Conservation (phyloP, 164 flowering plant species). For the Nelumbo lutea region DNA sequence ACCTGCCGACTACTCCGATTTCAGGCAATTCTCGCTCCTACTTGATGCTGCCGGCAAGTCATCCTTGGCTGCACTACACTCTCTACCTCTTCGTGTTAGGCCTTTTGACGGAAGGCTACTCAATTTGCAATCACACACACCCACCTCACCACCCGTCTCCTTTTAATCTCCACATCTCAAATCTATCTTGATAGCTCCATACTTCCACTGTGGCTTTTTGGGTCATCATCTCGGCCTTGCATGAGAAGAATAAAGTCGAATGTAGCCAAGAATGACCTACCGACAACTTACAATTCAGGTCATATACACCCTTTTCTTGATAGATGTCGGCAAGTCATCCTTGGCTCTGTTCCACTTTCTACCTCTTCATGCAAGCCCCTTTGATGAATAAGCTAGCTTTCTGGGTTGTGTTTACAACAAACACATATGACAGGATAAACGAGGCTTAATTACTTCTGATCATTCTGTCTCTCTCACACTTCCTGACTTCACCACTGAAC, state of each 20-base stretch:
- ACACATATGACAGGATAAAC: too few relatives aligned
- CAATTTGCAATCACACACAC: background rate
- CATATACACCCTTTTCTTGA: background rate
- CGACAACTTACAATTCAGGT: background rate
- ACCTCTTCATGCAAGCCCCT: slow-evolving; percentile 14
- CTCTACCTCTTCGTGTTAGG: slow-evolving; percentile 20
- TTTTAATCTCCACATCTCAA: background rate
- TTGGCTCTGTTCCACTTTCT: slow-evolving; percentile 38
- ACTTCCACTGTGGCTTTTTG: too few relatives aligned
- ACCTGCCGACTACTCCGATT: slow-evolving; percentile 24
- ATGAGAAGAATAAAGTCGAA: too few relatives aligned
- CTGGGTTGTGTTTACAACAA: too few relatives aligned
- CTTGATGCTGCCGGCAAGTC: slow-evolving; percentile 5
- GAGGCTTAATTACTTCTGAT: too few relatives aligned
- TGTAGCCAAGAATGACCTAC: too few relatives aligned
- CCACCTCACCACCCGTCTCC: too few relatives aligned
- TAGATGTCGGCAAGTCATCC: slow-evolving; percentile 20
- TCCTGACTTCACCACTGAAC: too few relatives aligned
- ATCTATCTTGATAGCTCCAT: slow-evolving; percentile 17
- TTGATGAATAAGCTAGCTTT: too few relatives aligned
- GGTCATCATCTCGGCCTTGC: too few relatives aligned
- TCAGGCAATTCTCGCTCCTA: background rate
- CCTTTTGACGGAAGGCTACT: background rate
- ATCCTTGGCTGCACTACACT: slow-evolving; percentile 43
- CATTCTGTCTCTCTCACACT: too few relatives aligned